These are phyloP conservation scores for Boletus rubescentipes DNA, from an alignment of 768 basidiomycete species.

Conservation along the genomic window DNA sequence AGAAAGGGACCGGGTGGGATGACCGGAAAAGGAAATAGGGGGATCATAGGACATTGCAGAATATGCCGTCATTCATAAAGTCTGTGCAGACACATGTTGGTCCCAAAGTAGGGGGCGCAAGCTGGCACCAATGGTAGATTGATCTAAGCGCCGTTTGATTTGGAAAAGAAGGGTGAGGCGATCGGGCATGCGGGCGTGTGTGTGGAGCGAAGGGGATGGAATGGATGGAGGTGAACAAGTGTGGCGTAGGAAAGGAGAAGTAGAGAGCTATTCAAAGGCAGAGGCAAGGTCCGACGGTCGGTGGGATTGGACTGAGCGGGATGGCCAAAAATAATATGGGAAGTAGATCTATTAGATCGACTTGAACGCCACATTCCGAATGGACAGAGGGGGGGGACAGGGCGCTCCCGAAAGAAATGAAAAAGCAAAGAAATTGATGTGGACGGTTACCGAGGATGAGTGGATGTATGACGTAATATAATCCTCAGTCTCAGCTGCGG, in stretches of 20 bases:
- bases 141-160: too few relatives aligned
- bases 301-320: not conserved
- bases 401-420: constrained; percentile 17
- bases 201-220: too few relatives aligned
- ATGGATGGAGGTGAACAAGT: too few relatives aligned
- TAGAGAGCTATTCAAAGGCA: too few relatives aligned
- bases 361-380: not conserved
- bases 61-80: constrained; percentile 12
- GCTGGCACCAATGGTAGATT: not conserved
- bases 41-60: not conserved
- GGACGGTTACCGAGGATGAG: constrained; percentile 15
- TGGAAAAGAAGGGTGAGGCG: too few relatives aligned
- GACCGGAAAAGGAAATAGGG: constrained; percentile 14
- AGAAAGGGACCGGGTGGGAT: not conserved
- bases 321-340: not conserved
- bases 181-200: not conserved
- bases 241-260: not conserved
- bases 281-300: not conserved
- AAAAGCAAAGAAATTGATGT: not conserved
- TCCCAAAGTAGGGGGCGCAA: constrained; percentile 15
- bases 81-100: constrained; percentile 13
- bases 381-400: not conserved
- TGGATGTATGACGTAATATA: constrained; percentile 7
- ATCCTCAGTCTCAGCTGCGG: constrained; percentile 11
- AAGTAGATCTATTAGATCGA: constrained; percentile 12